A percentile compares a stretch with the other conserved stretches of the same genome.
Evolutionary conservation across 371 early-diverging fungal species (phyloP).

Genomic region (Apophysomyces sp.): DNA sequence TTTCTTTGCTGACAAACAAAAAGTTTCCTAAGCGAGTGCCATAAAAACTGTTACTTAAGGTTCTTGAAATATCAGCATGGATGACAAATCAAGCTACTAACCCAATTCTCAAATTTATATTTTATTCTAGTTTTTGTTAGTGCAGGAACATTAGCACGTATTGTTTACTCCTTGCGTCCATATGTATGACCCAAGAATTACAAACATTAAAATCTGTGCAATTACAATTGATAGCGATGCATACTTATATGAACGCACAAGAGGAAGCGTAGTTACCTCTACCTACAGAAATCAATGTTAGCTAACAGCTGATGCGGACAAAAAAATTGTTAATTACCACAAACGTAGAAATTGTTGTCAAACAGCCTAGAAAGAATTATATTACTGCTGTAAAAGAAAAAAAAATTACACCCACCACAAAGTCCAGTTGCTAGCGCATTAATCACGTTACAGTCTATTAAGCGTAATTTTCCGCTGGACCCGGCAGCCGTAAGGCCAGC

Average conservation of each 20-base stretch:
- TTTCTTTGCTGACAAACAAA: no score
- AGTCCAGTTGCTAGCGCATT: conserved; percentile 63
- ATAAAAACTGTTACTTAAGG: no score
- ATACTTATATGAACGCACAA: conserved; percentile 44
- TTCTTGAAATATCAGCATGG: no score
- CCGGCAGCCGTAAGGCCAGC: conserved; percentile 52
- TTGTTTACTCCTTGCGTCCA: conserved; percentile 48
- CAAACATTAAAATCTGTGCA: conserved; percentile 51
- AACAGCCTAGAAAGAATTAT: conserved; percentile 42
- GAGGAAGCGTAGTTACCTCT: conserved; percentile 42
- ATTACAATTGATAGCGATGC: conserved; percentile 42
- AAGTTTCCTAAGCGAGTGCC: no score
- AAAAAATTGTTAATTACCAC: no score
- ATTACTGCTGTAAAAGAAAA: neutral
- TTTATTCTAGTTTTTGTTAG: no score
- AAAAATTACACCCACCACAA: conserved; percentile 50
- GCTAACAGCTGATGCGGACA: no score
- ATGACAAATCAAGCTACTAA: no score
- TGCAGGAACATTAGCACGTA: conserved; percentile 11
- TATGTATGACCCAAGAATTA: conserved; percentile 50
- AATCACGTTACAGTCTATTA: conserved; percentile 49
- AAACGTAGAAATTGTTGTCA: conserved; percentile 78
- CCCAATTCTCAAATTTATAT: no score
- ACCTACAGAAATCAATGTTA: conserved; percentile 24
- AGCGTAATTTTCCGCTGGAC: conserved; percentile 23